Conservation (phyloP, 108 stramenopile species). For the Aurantiochytrium sp. region DNA sequence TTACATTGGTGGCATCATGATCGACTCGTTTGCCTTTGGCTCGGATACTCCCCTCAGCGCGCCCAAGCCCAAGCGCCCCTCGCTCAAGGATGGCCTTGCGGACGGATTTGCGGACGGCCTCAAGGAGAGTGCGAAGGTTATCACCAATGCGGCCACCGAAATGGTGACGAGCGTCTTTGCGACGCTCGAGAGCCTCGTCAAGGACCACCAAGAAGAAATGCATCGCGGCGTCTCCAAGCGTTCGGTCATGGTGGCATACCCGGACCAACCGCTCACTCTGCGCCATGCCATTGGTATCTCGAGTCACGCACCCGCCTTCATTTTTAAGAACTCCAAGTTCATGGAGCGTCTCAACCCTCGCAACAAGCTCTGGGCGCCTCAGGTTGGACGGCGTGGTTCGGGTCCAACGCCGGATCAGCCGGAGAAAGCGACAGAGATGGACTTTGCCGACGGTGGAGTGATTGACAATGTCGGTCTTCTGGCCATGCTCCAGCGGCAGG, state of each 20-base stretch:
- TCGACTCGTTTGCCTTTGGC: slow-evolving; percentile 4
- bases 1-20: neutral
- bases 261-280: neutral
- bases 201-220: neutral
- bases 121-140: neutral
- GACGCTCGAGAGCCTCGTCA: neutral
- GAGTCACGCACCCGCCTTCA: neutral
- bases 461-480: neutral
- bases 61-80: neutral
- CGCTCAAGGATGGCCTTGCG: neutral
- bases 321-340: neutral
- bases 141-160: neutral
- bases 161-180: neutral
- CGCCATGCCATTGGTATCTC: neutral
- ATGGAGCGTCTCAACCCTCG: neutral
- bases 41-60: neutral
- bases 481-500: neutral
- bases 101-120: neutral
- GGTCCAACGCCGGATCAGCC: neutral
- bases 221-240: neutral
- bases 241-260: neutral
- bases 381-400: neutral
- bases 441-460: neutral
- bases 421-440: neutral
- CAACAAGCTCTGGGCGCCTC: neutral